Percentiles rank a stretch among this genome's conserved stretches.
These are phyloP conservation scores for Mycena indigotica DNA, from an alignment of 768 basidiomycete genomes.

Conservation along the genomic window DNA sequence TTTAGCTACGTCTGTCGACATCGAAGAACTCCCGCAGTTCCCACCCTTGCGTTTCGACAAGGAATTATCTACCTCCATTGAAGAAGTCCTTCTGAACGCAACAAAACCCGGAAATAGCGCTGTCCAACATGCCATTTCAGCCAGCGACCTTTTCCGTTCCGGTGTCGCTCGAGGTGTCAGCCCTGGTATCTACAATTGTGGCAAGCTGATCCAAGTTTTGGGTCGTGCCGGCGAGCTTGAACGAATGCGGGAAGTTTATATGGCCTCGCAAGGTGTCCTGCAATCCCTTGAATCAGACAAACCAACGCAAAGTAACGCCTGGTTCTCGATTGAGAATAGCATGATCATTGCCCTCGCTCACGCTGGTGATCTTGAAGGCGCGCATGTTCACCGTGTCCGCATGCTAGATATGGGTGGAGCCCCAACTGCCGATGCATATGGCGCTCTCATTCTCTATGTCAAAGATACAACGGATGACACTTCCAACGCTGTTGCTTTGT, in stretches of 20 bases:
- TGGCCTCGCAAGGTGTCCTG: conserved; percentile 64
- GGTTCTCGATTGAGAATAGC: conserved; percentile 81
- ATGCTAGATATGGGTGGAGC: conserved; percentile 76
- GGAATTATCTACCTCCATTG: conserved; percentile 32
- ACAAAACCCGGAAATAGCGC: conserved; percentile 9
- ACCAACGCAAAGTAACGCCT: conserved; percentile 54
- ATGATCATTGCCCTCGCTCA: conserved; percentile 90
- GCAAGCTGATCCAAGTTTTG: conserved; percentile 65
- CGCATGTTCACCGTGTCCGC: conserved; percentile 77
- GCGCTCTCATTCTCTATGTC: conserved; percentile 80
- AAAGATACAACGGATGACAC: conserved; percentile 97
- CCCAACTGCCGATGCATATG: conserved; percentile 90
- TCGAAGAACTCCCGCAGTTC: conserved; percentile 5
- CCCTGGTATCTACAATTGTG: conserved; percentile 56
- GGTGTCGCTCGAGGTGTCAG: conserved; percentile 48
- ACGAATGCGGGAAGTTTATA: conserved; percentile 68
- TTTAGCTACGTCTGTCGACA: conserved; percentile 2
- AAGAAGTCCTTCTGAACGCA: conserved; percentile 32
- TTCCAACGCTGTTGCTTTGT: conserved; percentile 81
- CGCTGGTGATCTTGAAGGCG: conserved; percentile 74
- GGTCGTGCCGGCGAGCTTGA: conserved; percentile 64
- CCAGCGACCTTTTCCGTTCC: conserved; percentile 52
- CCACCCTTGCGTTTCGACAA: conserved; percentile 27
- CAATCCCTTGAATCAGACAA: conserved; percentile 44
- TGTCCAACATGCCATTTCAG: conserved; percentile 36